These are phyloP conservation scores for Pseudozyma sp. DNA, from an alignment of 1,284 basidiomycete genomes.

Conservation along the genomic window DNA sequence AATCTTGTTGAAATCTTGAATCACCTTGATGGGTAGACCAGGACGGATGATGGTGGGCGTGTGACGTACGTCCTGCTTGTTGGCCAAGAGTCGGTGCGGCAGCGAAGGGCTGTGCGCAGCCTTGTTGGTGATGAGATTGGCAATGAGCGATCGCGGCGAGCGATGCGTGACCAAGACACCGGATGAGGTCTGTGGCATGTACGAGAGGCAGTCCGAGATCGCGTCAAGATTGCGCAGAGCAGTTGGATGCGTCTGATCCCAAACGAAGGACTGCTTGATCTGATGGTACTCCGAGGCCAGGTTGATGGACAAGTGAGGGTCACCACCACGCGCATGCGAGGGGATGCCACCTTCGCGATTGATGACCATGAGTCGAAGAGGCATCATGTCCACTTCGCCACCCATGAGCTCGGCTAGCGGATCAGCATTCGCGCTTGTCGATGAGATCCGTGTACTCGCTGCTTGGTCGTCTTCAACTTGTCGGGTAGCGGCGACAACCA, in stretches of 20 bases:
- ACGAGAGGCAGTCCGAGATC: constrained; percentile 84
- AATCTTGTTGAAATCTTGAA: constrained; percentile 76
- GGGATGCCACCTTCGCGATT: constrained; percentile 96
- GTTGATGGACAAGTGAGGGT: constrained; percentile 96
- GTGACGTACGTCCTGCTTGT: constrained; percentile 84
- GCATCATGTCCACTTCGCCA: constrained; percentile 68
- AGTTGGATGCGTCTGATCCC: constrained; percentile 84
- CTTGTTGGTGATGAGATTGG: constrained; percentile 97
- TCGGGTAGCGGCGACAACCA: constrained; percentile 73
- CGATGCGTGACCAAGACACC: constrained; percentile 97
- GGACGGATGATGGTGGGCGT: constrained; percentile 93
- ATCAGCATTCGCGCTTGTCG: constrained; percentile 9
- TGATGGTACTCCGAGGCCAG: constrained; percentile 86
- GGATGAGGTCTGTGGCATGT: constrained; percentile 93
- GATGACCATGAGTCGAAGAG: constrained; percentile 95
- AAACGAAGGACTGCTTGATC: constrained; percentile 89
- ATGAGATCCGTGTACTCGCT: not conserved
- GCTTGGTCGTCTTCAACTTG: constrained; percentile 4
- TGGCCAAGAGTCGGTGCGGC: constrained; percentile 89
- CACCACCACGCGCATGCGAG: constrained; percentile 92
- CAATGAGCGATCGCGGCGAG: constrained; percentile 92
- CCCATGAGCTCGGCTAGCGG: constrained; percentile 21
- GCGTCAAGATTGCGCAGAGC: constrained; percentile 88
- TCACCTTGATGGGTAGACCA: constrained; percentile 86
- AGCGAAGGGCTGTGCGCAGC: constrained; percentile 94